phyloP scores from a whole-genome alignment of 2,329 filamentous ascomycete species.

The Aureobasidium uvarum region DNA sequence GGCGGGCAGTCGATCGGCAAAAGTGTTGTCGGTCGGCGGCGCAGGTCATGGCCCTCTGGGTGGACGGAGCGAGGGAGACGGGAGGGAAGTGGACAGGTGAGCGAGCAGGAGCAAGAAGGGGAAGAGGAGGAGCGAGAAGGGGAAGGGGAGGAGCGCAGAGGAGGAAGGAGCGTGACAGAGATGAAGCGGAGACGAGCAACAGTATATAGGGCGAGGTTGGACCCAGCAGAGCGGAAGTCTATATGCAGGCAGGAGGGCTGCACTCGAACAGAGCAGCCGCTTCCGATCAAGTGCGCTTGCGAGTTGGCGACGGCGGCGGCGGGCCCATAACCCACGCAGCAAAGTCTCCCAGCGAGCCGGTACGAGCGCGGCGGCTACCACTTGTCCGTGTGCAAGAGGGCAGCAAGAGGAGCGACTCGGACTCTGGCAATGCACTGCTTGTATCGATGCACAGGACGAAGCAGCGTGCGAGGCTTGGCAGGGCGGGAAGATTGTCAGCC shows the following conservation, averaged over 20 bases:
- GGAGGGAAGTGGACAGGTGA: background rate
- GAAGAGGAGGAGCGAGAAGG: background rate
- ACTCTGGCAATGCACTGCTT: background rate
- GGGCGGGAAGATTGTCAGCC: constrained; percentile 7
- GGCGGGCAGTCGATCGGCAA: background rate
- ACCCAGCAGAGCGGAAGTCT: constrained; percentile 21
- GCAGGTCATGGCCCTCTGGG: constrained; percentile 6
- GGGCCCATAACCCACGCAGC: background rate
- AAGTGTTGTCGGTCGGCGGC: background rate
- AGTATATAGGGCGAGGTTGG: constrained; percentile 4
- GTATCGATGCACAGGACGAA: background rate
- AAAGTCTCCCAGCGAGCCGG: background rate
- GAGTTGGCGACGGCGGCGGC: background rate
- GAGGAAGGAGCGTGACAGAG: background rate
- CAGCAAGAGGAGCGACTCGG: background rate
- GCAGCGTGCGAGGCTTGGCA: constrained; percentile 1
- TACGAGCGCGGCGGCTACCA: background rate
- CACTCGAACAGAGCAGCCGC: constrained; percentile 22
- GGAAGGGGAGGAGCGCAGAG: background rate
- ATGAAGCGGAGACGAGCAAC: constrained; percentile 7
- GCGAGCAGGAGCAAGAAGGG: background rate
- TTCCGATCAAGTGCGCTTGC: constrained; percentile 13
- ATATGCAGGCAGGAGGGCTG: constrained; percentile 19
- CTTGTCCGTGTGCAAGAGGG: background rate
- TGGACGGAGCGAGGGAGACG: background rate